These are phyloP conservation scores for Paramecium sexaurelia DNA, from an alignment of 73 alveolate species.

Conservation along the genomic window DNA sequence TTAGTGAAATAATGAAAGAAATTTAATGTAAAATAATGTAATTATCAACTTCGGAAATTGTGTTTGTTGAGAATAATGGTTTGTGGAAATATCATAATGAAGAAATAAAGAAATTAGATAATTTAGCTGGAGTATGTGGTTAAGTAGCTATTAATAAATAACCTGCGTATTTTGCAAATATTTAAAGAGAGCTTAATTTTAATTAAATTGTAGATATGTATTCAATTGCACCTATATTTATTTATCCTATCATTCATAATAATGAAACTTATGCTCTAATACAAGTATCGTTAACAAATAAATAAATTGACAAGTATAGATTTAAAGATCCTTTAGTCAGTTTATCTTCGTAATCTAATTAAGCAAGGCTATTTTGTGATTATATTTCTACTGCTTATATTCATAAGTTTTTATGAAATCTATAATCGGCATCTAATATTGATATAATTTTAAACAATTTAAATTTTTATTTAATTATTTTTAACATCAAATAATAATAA, in stretches of 20 bases:
- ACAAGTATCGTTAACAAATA: conserved; percentile 1
- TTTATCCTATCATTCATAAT: not conserved
- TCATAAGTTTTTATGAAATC: not conserved
- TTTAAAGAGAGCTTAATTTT: not conserved
- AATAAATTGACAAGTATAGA: conserved; percentile 3
- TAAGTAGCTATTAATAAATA: not conserved
- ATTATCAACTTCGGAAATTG: conserved; percentile 15
- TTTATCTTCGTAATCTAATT: not conserved
- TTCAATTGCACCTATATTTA: conserved; percentile 1
- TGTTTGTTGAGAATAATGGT: not conserved
- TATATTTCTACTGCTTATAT: conserved; percentile 7
- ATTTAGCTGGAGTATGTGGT: conserved; percentile 22
- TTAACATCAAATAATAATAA: not conserved
- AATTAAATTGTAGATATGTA: conserved; percentile 34
- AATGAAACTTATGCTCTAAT: not conserved
- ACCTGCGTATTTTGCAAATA: conserved; percentile 39
- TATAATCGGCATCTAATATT: not conserved
- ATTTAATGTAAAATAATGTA: not conserved
- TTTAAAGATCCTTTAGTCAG: conserved; percentile 1
- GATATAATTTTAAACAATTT: not conserved
- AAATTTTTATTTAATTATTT: not conserved
- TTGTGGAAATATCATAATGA: not conserved
- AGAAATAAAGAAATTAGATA: conserved; percentile 16
- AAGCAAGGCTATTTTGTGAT: conserved; percentile 30
- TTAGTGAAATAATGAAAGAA: not conserved